Base-by-base conservation (phyloP, 2,329 filamentous ascomycete genomes). In the Clathrospora elynae region DNA sequence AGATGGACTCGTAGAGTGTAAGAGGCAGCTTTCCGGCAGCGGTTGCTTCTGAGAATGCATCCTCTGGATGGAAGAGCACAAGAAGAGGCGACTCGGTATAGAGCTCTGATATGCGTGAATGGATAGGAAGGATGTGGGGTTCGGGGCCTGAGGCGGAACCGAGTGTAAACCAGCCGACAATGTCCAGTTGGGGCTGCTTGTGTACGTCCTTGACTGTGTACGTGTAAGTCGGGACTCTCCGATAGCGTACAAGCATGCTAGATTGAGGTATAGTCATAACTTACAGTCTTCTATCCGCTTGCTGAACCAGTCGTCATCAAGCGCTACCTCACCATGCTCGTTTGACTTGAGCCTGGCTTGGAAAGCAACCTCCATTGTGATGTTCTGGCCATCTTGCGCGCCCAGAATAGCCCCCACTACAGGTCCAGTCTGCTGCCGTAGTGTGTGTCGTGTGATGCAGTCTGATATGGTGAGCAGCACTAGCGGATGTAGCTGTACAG, bases 381-480 rank as follows among this genome's bases (percentile, higher is more conserved):
- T 86, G 62, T 92, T 85, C 43, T 90, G 86, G 13, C 92, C 92
- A 75, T 90, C 88, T 60, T 96, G 91, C 64, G 93, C 88, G 11
- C 93, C 93, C 5, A 99, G 74, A n/a, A 99, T 78, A 37, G 87
- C 90, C 42, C 93, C 93, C 3, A 92, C 81, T 12, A 96, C 80
- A 11, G 90, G 90, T 0, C 88, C 88, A 12, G 76, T 70, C 60
- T 90, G 85, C 37, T 83, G 76, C 46, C 93, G 84, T 42, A 96
- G 79, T 1, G 86, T 88, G 71, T 96, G 91, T 47, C 93, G 84
- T 45, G 92, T 95, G 69, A 97, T 90, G 70, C 95, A 95, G 72
- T 99, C 93, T 58, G 92, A 96, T 62, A 99, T 93, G 54, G 88
- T 95, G 73, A 99, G 88, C 55, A 97, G 86, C 37, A 96, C 91